A percentile compares a stretch with the other conserved stretches of the same genome.
Evolutionary conservation across 352 stramenopile species (phyloP).

Genomic region (Phytophthora nicotianae): DNA sequence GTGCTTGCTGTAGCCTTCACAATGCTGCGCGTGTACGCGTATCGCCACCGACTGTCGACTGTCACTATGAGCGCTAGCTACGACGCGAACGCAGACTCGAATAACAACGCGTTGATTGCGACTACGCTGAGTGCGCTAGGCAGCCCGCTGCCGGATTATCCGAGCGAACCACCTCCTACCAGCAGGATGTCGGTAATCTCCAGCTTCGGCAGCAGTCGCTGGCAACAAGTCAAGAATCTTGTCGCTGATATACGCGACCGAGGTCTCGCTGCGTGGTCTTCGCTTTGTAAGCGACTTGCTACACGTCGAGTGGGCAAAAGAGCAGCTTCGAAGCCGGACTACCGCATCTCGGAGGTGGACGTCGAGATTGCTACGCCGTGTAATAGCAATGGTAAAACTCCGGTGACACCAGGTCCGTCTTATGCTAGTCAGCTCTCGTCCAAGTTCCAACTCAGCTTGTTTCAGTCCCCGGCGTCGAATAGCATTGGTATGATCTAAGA

Average conservation of each 20-base stretch:
- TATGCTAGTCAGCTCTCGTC: constrained; percentile 24
- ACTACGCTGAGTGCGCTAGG: constrained; percentile 30
- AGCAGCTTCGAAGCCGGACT: not conserved
- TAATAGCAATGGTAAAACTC: constrained; percentile 1
- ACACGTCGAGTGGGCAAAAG: not conserved
- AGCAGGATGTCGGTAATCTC: constrained; percentile 20
- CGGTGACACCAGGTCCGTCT: constrained; percentile 15
- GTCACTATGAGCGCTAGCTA: constrained; percentile 14
- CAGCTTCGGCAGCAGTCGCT: constrained; percentile 13
- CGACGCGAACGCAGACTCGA: constrained; percentile 12
- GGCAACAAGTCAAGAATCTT: constrained; percentile 19
- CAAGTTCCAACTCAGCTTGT: constrained; percentile 31
- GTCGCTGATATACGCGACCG: constrained; percentile 10
- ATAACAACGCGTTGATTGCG: constrained; percentile 22
- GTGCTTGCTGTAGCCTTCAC: constrained; percentile 19
- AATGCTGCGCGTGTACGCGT: constrained; percentile 28
- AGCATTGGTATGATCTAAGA: constrained; percentile 31
- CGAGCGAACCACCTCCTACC: constrained; percentile 6
- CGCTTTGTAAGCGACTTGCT: constrained; percentile 11
- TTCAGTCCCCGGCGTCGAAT: constrained; percentile 16
- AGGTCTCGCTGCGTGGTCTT: constrained; percentile 8
- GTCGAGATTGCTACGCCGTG: constrained; percentile 29
- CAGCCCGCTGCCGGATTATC: constrained; percentile 18
- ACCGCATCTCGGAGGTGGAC: constrained; percentile 12
- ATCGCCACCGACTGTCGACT: constrained; percentile 26